Evolutionary conservation across 2,329 filamentous ascomycete genomes (phyloP).

Genomic region (Fusarium pininemorale): DNA sequence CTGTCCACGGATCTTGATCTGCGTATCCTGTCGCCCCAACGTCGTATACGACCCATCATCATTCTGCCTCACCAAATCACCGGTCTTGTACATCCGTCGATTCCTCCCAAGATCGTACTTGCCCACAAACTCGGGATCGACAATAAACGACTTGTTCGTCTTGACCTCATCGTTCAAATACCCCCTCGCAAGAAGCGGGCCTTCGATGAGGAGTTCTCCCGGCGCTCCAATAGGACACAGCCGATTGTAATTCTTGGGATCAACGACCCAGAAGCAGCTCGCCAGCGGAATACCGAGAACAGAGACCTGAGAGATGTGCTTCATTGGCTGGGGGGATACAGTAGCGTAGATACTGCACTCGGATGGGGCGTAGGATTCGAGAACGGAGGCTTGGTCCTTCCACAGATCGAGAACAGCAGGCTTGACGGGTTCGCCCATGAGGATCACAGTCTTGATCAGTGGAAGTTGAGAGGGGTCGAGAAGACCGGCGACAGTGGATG

Average conservation of each 20-base stretch:
- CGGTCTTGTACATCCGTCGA: background rate
- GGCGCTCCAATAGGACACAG: background rate
- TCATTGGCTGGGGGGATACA: background rate
- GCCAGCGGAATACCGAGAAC: background rate
- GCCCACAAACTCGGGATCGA: background rate
- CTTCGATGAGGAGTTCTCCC: conserved; percentile 4
- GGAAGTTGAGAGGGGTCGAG: background rate
- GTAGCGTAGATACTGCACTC: background rate
- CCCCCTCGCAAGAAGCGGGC: conserved; percentile 1
- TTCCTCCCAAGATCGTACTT: background rate
- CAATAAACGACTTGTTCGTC: background rate
- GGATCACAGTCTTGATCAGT: background rate
- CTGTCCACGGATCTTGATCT: conserved; percentile 5
- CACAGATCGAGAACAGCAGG: background rate
- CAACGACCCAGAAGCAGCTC: conserved; percentile 3
- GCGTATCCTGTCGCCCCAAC: background rate
- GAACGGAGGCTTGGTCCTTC: background rate
- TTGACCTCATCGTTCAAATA: background rate
- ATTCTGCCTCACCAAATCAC: conserved; percentile 3
- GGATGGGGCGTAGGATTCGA: background rate
- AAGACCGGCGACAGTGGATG: background rate
- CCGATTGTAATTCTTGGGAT: background rate
- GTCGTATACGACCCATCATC: background rate
- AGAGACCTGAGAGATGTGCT: background rate
- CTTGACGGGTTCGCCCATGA: background rate